phyloP scores from a whole-genome alignment of 371 early-diverging fungal species.

The Lichtheimia ornata region DNA sequence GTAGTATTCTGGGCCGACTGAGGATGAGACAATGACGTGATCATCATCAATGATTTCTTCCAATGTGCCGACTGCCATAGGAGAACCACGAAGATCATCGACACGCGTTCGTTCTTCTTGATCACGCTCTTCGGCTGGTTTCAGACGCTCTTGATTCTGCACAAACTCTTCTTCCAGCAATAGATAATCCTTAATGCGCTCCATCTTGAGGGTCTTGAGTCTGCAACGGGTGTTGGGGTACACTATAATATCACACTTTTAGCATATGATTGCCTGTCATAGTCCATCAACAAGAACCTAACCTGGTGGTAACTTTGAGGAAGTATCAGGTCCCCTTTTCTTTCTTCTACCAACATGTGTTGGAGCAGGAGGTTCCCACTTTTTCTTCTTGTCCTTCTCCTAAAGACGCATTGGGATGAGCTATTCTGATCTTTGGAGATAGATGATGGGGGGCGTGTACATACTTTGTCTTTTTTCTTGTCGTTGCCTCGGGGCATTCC shows the following conservation, averaged over 20 bases:
- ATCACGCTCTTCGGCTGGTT: conserved; percentile 94
- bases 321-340: conserved; percentile 94
- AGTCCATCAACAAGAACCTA: not conserved
- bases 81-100: conserved; percentile 98
- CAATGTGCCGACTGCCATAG: conserved; percentile 98
- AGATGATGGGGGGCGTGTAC: not conserved
- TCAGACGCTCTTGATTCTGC: conserved; percentile 93
- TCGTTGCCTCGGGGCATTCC: conserved; percentile 64
- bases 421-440: not conserved
- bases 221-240: conserved; percentile 97
- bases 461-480: conserved; percentile 63
- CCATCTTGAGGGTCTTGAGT: conserved; percentile 94
- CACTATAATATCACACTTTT: conserved; percentile 52
- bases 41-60: conserved; percentile 99
- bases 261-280: not conserved
- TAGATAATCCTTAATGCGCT: conserved; percentile 97
- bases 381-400: conserved; percentile 86
- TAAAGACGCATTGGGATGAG: conserved; percentile 19
- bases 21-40: conserved; percentile 98
- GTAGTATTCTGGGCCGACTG: conserved; percentile 98
- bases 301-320: conserved; percentile 93
- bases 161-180: conserved; percentile 98
- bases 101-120: conserved; percentile 95
- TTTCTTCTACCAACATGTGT: conserved; percentile 97
- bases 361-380: conserved; percentile 98